These are phyloP conservation scores for Yamadazyma kanchanaburiensis DNA, from an alignment of 1,139 yeast genomes.

Conservation along the genomic window DNA sequence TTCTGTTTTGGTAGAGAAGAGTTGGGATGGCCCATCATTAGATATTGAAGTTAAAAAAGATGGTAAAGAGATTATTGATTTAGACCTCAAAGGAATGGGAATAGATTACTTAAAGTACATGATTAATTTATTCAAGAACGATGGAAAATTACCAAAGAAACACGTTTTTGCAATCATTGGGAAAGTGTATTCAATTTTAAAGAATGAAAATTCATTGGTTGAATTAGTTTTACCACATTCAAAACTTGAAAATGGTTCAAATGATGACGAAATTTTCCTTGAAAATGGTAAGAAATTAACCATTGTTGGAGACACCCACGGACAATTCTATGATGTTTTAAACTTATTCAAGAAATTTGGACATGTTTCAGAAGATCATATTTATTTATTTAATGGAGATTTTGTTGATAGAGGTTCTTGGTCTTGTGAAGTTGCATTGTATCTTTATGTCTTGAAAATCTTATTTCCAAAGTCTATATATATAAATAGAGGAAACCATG, in stretches of 20 bases:
- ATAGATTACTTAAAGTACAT: constrained; percentile 57
- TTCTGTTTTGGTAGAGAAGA: constrained; percentile 50
- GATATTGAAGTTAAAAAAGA: constrained; percentile 31
- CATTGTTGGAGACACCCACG: constrained; percentile 97
- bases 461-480: constrained; percentile 70
- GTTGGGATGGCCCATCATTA: constrained; percentile 64
- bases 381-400: constrained; percentile 91
- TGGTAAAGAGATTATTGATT: constrained; percentile 15
- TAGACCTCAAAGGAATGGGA: constrained; percentile 35
- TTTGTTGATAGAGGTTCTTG: constrained; percentile 98
- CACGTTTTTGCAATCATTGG: constrained; percentile 83
- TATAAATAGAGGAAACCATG: constrained; percentile 94
- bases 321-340: constrained; percentile 87
- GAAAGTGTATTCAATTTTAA: constrained; percentile 64
- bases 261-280: constrained; percentile 18
- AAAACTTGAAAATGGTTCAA: constrained; percentile 11
- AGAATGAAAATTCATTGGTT: constrained; percentile 68
- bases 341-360: constrained; percentile 79
- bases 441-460: constrained; percentile 75
- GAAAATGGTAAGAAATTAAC: constrained; percentile 50
- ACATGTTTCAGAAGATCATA: constrained; percentile 59
- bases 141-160: constrained; percentile 71
- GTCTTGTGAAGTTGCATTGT: constrained; percentile 94
- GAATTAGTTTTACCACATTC: constrained; percentile 55
- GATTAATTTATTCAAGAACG: constrained; percentile 67